These are phyloP conservation scores for Poa annua DNA, from an alignment of 176 grass and related monocot species.

Conservation along the genomic window DNA sequence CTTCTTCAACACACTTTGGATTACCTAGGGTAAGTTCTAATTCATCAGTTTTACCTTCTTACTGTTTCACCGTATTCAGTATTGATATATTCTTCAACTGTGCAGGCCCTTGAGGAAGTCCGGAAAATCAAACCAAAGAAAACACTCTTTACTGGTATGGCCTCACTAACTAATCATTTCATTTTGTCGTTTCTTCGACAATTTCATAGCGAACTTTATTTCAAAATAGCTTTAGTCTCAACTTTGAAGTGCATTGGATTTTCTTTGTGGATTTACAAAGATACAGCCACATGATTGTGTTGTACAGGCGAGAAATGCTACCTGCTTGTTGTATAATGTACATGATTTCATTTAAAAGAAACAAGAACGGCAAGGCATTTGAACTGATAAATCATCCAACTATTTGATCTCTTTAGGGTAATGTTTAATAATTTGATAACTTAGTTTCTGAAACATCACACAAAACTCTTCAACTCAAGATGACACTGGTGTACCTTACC, in stretches of 20 bases:
- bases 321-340: not conserved
- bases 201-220: conserved; percentile 8
- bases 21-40: conserved; percentile 67
- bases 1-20: conserved; percentile 94
- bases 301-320: conserved; percentile 5
- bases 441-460: conserved; percentile 1
- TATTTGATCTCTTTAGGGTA: not conserved
- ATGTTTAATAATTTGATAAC: conserved; percentile 6
- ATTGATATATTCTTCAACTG: conserved; percentile 41
- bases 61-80: conserved; percentile 17
- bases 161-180: conserved; percentile 23
- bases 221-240: conserved; percentile 21
- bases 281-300: not conserved
- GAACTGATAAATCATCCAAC: conserved; percentile 9
- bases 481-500: not conserved
- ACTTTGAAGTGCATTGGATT: not conserved
- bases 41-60: conserved; percentile 24
- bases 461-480: conserved; percentile 4
- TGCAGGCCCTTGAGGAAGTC: conserved; percentile 86
- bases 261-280: not conserved
- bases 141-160: conserved; percentile 89
- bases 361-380: not conserved
- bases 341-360: conserved; percentile 9
- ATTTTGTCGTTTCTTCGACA: not conserved
- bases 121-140: conserved; percentile 92